phyloP scores from a whole-genome alignment of 2,329 filamentous ascomycete species.

The Shiraia bambusicola region DNA sequence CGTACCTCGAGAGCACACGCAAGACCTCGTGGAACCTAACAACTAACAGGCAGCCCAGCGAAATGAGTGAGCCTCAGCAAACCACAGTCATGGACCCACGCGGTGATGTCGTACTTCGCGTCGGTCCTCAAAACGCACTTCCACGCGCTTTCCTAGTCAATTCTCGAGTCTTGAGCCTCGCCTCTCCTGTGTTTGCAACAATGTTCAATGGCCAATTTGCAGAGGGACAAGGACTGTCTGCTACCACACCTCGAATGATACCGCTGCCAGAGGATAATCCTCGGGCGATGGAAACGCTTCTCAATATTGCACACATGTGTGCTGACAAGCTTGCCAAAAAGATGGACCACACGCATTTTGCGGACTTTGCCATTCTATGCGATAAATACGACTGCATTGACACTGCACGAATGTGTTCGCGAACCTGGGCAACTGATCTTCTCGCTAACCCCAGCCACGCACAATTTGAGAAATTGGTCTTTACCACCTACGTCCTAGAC shows the following conservation, averaged over 20 bases:
- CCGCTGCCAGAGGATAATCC: constrained; percentile 15
- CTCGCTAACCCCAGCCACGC: not conserved
- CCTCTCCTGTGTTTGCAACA: constrained; percentile 12
- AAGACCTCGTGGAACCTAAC: too few species aligned
- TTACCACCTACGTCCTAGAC: constrained; percentile 11
- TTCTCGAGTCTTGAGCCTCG: constrained; percentile 6
- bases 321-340: constrained; percentile 5
- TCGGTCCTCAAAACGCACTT: not conserved
- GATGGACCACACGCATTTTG: constrained; percentile 9
- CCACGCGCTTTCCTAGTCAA: constrained; percentile 4
- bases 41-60: not conserved
- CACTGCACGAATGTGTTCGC: constrained; percentile 13
- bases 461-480: constrained; percentile 10
- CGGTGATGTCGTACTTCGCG: constrained; percentile 11
- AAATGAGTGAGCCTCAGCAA: not conserved
- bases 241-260: constrained; percentile 2
- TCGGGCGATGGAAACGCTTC: constrained; percentile 6
- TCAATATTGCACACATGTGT: constrained; percentile 10
- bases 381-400: constrained; percentile 29
- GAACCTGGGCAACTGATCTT: constrained; percentile 7
- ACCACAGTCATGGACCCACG: constrained; percentile 3
- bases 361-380: constrained; percentile 21
- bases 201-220: constrained; percentile 9
- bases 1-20: too few species aligned
- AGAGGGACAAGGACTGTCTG: constrained; percentile 9